Percentiles rank a stretch among this genome's conserved stretches.
Conservation (phyloP, 202 grass and related monocot genomes). For the Setaria viridis region DNA sequence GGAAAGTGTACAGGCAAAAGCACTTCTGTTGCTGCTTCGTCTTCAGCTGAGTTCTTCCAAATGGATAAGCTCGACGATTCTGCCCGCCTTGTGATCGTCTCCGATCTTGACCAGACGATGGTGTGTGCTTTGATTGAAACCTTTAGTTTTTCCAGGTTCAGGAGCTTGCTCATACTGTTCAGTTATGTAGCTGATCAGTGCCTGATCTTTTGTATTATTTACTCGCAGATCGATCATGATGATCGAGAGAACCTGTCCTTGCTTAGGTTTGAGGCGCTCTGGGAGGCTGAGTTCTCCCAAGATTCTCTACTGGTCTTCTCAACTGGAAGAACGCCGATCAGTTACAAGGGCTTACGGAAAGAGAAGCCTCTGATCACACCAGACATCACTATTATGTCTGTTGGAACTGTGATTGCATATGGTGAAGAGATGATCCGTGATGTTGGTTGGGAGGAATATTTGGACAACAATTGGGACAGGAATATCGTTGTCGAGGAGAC, state of each 20-base stretch:
- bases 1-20: slow-evolving; percentile 23
- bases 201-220: background rate
- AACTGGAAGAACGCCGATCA: slow-evolving; percentile 74
- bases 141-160: background rate
- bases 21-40: background rate
- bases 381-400: slow-evolving; percentile 95
- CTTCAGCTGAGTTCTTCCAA: background rate
- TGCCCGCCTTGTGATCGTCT: slow-evolving; percentile 81
- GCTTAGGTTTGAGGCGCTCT: slow-evolving; percentile 76
- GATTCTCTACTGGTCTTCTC: slow-evolving; percentile 88
- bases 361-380: slow-evolving; percentile 86
- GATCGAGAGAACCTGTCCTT: slow-evolving; percentile 73
- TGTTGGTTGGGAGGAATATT: slow-evolving; percentile 66
- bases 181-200: background rate
- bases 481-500: slow-evolving; percentile 79
- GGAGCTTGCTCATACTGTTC: background rate
- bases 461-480: slow-evolving; percentile 82
- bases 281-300: slow-evolving; percentile 71
- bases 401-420: slow-evolving; percentile 90
- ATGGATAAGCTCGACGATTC: slow-evolving; percentile 74
- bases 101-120: slow-evolving; percentile 92
- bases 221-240: slow-evolving; percentile 72
- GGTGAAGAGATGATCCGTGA: slow-evolving; percentile 90
- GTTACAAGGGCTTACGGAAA: slow-evolving; percentile 76
- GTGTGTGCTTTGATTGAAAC: slow-evolving; percentile 33